phyloP scores from a whole-genome alignment of 2,329 filamentous ascomycete genomes.

The Epichloe typhina region DNA sequence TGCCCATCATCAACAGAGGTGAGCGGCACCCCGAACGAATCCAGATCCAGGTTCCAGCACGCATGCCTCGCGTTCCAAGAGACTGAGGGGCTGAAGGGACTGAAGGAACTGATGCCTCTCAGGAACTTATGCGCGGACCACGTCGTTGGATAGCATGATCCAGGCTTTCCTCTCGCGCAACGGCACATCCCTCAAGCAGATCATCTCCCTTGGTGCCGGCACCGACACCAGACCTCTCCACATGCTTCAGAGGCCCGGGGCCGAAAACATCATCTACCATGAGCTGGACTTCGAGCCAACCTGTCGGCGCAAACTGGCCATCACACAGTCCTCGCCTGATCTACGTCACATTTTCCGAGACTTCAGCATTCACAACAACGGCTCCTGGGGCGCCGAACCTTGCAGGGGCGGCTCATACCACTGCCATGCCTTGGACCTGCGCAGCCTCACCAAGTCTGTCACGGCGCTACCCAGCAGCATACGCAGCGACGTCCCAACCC shows the following conservation, averaged over 20 bases:
- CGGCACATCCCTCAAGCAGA: conserved; percentile 43
- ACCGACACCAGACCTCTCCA: conserved; percentile 85
- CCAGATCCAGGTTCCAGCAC: not conserved
- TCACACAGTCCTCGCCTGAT: conserved; percentile 32
- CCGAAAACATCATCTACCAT: conserved; percentile 56
- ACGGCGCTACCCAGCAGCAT: conserved; percentile 14
- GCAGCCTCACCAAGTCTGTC: conserved; percentile 31
- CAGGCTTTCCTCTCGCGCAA: conserved; percentile 48
- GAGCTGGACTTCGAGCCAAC: conserved; percentile 82
- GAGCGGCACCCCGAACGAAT: conserved; percentile 11
- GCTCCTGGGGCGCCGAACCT: conserved; percentile 31
- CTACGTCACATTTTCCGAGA: conserved; percentile 27
- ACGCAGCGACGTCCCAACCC: conserved; percentile 53
- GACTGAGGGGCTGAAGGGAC: not conserved
- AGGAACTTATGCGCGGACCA: conserved; percentile 90
- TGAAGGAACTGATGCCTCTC: conserved; percentile 1
- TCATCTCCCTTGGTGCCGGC: conserved; percentile 84
- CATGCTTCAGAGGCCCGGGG: conserved; percentile 38
- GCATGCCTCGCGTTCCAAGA: not conserved
- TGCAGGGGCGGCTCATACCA: conserved; percentile 31
- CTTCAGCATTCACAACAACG: conserved; percentile 15
- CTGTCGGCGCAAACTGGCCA: conserved; percentile 50
- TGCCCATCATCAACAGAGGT: conserved; percentile 94
- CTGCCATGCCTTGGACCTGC: conserved; percentile 58
- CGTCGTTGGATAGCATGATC: conserved; percentile 68